Evolutionary conservation across 1,284 basidiomycete species (phyloP), one percentile per base, ranked within the genome.

Genomic region (Cryptococcus neoformans): DNA sequence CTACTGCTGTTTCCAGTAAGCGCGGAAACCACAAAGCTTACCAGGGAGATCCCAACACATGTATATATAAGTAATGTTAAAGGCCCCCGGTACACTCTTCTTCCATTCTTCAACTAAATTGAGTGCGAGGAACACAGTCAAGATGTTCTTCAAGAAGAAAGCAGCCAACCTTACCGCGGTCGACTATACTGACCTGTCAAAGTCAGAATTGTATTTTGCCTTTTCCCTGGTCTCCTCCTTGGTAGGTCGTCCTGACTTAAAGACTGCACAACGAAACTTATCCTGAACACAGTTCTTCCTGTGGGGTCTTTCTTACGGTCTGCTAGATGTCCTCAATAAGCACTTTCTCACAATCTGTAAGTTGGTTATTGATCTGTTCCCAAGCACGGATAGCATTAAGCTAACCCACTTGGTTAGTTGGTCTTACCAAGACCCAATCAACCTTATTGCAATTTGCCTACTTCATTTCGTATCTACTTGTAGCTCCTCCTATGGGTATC

Each of bases 381-480:
- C 14, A 11, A 10, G 1, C 14, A 21, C 44, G 16, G n/a, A n/a
- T 10, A 14, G 16, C 46, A 28, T 34, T 14, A 12, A 12, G 28
- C 14, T 51, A 21, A 35, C 6, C 51, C 69, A 16, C 59, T 51
- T 38, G 38, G 21, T 17, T 41, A 55, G 54, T 55, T 42, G 54
- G 54, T 8, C 40, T 55, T 3, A 51, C 48, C 35, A 59, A 65
- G 50, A 55, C 58, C 1, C 59, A 71, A 48, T 61, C 64, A 14
- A 70, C 71, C 2, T 55, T 70, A n/a, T 59, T 73, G 6, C 71
- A 71, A 51, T 72, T 70, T 42, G 67, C 71, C 37, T 69, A 70
- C 54, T 70, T 69, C 44, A 53, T 66, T 28, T 54, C 66, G 8
- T 67, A 67, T 51, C 56, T 72, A 2, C 45, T 68, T 28, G 65